Evolutionary conservation across 352 stramenopile genomes (phyloP).

Genomic region (Elongisporangium undulatum): DNA sequence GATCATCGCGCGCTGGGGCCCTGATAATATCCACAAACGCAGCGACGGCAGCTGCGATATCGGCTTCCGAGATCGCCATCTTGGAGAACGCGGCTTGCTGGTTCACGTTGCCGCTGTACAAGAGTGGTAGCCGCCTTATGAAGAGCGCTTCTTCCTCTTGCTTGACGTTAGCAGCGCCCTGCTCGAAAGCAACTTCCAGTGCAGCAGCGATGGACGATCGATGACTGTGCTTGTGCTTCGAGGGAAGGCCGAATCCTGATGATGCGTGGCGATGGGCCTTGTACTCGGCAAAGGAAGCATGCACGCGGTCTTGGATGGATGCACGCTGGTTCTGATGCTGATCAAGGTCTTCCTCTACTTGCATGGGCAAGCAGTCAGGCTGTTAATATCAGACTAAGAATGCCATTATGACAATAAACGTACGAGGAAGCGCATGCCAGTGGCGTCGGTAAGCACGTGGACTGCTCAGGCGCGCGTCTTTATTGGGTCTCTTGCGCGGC

Average conservation of each 20-base stretch:
- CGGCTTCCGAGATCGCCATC: slow-evolving; percentile 25
- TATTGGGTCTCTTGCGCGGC: slow-evolving; percentile 9
- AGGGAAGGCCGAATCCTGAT: too few species aligned
- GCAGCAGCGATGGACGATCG: slow-evolving; percentile 17
- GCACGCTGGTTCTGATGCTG: too few species aligned
- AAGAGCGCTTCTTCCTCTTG: slow-evolving; percentile 50
- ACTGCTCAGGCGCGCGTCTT: slow-evolving; percentile 22
- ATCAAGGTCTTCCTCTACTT: too few species aligned
- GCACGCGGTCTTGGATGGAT: slow-evolving; percentile 15
- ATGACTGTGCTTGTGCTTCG: too few species aligned
- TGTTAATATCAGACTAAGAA: too few species aligned
- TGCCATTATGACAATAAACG: too few species aligned
- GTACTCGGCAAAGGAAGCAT: slow-evolving; percentile 40
- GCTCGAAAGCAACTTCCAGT: slow-evolving; percentile 47
- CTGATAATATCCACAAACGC: slow-evolving; percentile 57
- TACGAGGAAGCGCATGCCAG: slow-evolving; percentile 60
- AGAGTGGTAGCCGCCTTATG: slow-evolving; percentile 44
- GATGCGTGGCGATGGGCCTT: slow-evolving; percentile 12
- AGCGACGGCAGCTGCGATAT: slow-evolving; percentile 44
- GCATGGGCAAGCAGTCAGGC: too few species aligned
- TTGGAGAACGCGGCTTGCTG: slow-evolving; percentile 39
- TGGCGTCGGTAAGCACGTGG: slow-evolving; percentile 42
- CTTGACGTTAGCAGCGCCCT: slow-evolving; percentile 27
- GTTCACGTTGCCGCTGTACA: slow-evolving; percentile 46
- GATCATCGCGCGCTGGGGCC: slow-evolving; percentile 49